Evolutionary conservation across 2,329 filamentous ascomycete genomes (phyloP).

Genomic region (Alternaria infectoria): DNA sequence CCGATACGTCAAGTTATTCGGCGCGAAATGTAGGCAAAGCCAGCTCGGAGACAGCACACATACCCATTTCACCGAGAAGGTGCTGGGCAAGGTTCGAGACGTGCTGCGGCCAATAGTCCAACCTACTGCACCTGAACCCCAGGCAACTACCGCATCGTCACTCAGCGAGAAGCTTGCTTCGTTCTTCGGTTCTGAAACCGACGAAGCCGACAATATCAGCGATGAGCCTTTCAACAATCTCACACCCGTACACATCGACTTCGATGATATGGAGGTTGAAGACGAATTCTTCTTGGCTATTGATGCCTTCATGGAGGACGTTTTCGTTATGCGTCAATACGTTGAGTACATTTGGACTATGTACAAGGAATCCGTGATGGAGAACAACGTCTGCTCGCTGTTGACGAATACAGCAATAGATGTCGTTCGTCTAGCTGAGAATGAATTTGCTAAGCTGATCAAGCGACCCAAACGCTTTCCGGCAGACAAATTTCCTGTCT

Average conservation of each 20-base stretch:
- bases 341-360: not conserved
- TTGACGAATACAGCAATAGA: not conserved
- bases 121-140: not conserved
- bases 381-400: not conserved
- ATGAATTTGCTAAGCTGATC: rapidly evolving
- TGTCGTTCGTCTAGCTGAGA: not conserved
- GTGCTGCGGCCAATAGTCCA: not conserved
- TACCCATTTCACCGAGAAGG: not conserved
- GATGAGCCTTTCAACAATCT: not conserved
- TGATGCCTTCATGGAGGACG: not conserved
- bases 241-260: not conserved
- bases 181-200: not conserved
- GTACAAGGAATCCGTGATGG: not conserved
- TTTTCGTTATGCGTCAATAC: not conserved
- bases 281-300: not conserved
- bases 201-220: not conserved
- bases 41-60: not conserved
- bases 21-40: not conserved
- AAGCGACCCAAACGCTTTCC: not conserved
- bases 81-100: not conserved
- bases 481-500: rapidly evolving
- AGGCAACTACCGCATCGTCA: not conserved
- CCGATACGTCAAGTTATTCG: not conserved
- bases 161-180: not conserved
- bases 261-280: not conserved